A percentile compares a stretch with the other conserved stretches of the same genome.
Evolutionary conservation across 495 filamentous ascomycete genomes (phyloP).

Genomic region (Hypoxylon lenormandii): DNA sequence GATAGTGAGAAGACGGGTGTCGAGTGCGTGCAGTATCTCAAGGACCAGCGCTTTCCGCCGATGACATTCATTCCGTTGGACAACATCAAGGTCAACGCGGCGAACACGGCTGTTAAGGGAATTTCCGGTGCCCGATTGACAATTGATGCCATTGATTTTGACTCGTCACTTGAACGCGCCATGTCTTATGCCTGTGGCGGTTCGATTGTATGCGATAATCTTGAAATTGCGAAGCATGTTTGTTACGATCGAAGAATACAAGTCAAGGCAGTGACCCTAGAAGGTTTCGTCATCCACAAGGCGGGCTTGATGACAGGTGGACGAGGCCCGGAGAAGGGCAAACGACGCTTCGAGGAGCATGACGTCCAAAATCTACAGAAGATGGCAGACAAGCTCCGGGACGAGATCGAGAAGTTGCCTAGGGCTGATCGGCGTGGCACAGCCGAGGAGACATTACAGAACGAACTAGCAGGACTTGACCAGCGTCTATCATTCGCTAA

Average conservation of each 20-base stretch:
- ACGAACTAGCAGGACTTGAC: constrained; percentile 84
- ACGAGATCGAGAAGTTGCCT: constrained; percentile 79
- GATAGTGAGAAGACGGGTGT: constrained; percentile 94
- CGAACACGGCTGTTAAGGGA: constrained; percentile 90
- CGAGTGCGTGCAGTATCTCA: constrained; percentile 93
- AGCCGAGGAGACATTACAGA: constrained; percentile 82
- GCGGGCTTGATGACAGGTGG: constrained; percentile 98
- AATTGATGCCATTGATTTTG: constrained; percentile 96
- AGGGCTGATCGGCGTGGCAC: constrained; percentile 75
- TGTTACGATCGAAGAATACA: constrained; percentile 87
- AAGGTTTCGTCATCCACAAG: constrained; percentile 94
- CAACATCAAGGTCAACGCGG: constrained; percentile 90
- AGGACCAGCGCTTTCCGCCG: constrained; percentile 84
- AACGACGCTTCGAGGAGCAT: constrained; percentile 87
- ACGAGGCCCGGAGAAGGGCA: constrained; percentile 76
- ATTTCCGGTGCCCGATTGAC: constrained; percentile 86
- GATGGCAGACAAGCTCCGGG: constrained; percentile 72
- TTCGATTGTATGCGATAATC: constrained; percentile 91
- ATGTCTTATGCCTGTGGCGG: constrained; percentile 95
- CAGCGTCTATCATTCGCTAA: constrained; percentile 76
- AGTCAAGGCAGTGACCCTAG: constrained; percentile 91
- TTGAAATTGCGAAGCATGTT: constrained; percentile 85
- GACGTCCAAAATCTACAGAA: constrained; percentile 84
- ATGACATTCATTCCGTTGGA: constrained; percentile 95
- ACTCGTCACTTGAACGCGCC: constrained; percentile 84